Evolutionary conservation across 2,329 filamentous ascomycete species (phyloP), one percentile per base, ranked within the genome.

Genomic region (Epichloe sibirici): DNA sequence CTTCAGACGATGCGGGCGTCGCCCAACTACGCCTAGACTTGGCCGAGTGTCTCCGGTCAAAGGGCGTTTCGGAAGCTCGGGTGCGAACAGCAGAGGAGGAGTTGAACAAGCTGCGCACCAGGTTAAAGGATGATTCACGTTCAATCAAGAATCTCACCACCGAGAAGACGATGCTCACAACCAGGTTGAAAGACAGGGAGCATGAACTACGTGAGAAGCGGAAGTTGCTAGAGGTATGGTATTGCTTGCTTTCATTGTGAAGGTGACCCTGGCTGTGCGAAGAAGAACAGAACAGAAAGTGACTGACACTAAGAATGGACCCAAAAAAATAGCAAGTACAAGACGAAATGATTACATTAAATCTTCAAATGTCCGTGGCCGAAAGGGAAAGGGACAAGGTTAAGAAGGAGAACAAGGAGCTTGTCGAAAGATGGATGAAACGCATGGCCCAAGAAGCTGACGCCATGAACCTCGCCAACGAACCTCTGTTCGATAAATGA

Each of bases 401-500:
- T 57, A 80, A 83, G 64, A 77, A 76, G 54, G 93, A 97, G 66
- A 97, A 97, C 64, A 83, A 88, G 63, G 87, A 95, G 59, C 75
- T 98, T 52, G 83, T 96, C 51, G 85, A 90, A 65, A 78, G 93
- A 51, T 97, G 90, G 89, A 90, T 97, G 86, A 82, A 81, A 63
- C 77, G 85, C 57, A 93, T 93, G 79, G 85, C 83, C 4, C 79
- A 84, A 64, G 90, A 96, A 71, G 91, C 88, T 11, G 87, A 93
- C 52, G 83, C 81, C 57, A 90, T 95, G 85, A 97, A 97, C 62
- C 67, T 74, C 49, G 75, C 77, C 55, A 81, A 79, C 63, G 78
- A 81, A 58, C 71, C 68, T 17, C 61, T 61, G n/a, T 60, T 65
- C 39, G 61, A 66, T 48, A 45, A 48, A 51, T 54, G 28, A 52